Base-by-base conservation (phyloP, 176 grass and related monocot species). In the Luzula sylvatica region DNA sequence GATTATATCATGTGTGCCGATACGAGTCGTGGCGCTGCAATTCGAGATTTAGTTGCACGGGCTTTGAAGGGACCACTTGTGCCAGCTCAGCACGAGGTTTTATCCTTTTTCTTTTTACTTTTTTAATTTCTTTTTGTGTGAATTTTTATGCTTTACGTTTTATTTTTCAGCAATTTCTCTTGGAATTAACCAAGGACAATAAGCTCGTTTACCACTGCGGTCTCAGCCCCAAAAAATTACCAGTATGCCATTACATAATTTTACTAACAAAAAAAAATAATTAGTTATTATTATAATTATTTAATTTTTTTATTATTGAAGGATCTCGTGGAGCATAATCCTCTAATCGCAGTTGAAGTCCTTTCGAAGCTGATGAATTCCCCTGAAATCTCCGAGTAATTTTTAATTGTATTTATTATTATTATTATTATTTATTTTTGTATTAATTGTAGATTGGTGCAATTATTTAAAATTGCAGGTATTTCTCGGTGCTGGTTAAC, bases 241-340 rank as follows among this genome's bases (percentile, higher is more conserved):
- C 68, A 39, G 90, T 96, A 86, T 63, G 53, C 1, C 23, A 39
- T 22, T n/a, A 42, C 66, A 38, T 39, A 50, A 57, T 58, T 13
- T 55, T 5, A 29, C 47, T 65, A 14, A 3, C 23, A 38, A n/a
- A n/a, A n/a, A n/a, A n/a, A 40, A 25, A 43, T 61, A 61, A 61
- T 45, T 9, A 61, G 20, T 21, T 23, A 23, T 29, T 16, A 6
- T 61, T 26, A 43, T 22, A 32, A 64, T 20, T 20, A 20, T 27
- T 63, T 20, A 41, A 61, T 55, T 58, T 63, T 0, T 6, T 50
- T 52, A 61, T 40, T 35, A 8, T 73, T 82, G 72, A 58, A 96
- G 90, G 77, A 89, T 40, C 90, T 96, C 65, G 81, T 96, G 72
- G 90, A 96, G 68, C 74, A 96, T 64, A 96, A 96, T 68, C 84